Evolutionary conservation across 345 rosid genomes (phyloP), one percentile per base, ranked within the genome.

Genomic region (Sapria himalayana): DNA sequence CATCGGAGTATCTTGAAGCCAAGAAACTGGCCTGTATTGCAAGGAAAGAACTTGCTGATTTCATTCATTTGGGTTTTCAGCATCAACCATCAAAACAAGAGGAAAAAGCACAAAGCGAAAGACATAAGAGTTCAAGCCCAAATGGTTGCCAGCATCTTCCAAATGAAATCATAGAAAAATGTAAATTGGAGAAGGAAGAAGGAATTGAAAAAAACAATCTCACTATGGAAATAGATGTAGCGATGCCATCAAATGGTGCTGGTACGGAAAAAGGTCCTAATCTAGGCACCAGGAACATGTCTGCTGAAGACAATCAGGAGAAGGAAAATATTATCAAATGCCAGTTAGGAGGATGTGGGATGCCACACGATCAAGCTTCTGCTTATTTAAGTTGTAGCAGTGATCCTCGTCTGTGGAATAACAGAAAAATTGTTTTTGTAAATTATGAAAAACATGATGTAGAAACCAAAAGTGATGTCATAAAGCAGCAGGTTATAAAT

Each of bases 1-100:
- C 63, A 39, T 60, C 71, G n/a, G 49, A 65, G 22, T 67, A 62
- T 44, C 50, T 58, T 21, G 58, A 61, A 56, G 59, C 63, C 31
- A 65, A 60, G 64, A 53, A 48, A 33, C 48, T 33, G 19, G 56
- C 55, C 32, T 41, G 62, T 40, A 44, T 5, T 29, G 67, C 67
- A 15, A 61, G 61, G 62, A 65, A 63, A 50, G 41, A 61, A 35
- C 45, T 73, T 15, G 43, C 47, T 47, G 45, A 50, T 20, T 65
- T 64, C 57, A 13, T 68, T 50, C 14, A 6, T 35, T 16, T 14
- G 39, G 27, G 48, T 41, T 46, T 43, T 5, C 46, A 39, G 49
- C 52, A 14, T 55, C 44, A 16, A 5, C 50, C 41, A 4, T 21
- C 41, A 51, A 42, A 33, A 25, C 33, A 14, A 48, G 11, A 46